Evolutionary conservation across 2,329 filamentous ascomycete species (phyloP).

Genomic region (Arthrobotrys megalospora): DNA sequence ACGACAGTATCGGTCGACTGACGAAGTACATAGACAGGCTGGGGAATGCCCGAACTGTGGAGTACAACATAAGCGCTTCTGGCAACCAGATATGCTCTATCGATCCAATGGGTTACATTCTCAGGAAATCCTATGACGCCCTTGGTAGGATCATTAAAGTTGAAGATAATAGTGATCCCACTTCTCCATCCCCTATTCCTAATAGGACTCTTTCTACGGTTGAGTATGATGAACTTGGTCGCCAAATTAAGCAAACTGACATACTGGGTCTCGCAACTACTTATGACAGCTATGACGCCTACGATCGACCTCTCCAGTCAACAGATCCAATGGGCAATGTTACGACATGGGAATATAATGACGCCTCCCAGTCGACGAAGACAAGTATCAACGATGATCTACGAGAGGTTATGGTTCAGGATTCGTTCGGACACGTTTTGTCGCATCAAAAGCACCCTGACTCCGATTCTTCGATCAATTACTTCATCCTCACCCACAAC

Average conservation of each 20-base stretch:
- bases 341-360: not conserved
- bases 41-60: not conserved
- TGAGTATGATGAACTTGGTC: not conserved
- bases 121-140: not conserved
- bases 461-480: not conserved
- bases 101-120: not conserved
- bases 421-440: not conserved
- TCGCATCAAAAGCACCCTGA: not conserved
- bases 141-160: not conserved
- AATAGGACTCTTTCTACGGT: not conserved
- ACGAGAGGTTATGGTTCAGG: not conserved
- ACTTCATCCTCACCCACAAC: not conserved
- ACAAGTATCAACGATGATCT: not conserved
- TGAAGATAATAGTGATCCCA: slow-evolving; percentile 13
- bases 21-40: not conserved
- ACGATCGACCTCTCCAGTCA: not conserved
- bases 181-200: not conserved
- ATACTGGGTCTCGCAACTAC: not conserved
- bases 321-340: slow-evolving; percentile 21
- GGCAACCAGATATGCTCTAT: not conserved
- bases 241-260: not conserved
- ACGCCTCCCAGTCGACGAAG: not conserved
- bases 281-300: slow-evolving; percentile 20
- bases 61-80: not conserved
- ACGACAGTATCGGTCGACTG: not conserved